Percentiles rank a stretch among this genome's conserved stretches.
Conservation (phyloP, 495 filamentous ascomycete species). For the Echria macrotheca region DNA sequence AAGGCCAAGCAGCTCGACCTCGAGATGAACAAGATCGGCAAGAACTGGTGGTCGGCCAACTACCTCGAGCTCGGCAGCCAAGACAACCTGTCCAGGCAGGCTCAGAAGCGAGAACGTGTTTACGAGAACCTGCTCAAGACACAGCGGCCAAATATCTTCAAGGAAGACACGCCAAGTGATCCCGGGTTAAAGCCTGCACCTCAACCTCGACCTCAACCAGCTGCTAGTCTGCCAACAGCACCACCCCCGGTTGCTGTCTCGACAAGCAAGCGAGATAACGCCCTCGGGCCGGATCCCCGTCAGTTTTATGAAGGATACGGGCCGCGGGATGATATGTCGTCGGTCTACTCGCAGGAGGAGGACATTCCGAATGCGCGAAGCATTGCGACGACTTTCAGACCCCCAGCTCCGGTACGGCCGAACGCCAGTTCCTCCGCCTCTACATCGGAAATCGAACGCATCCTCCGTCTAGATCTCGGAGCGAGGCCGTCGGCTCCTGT, state of each 20-base stretch:
- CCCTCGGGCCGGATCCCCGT: neutral
- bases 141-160: neutral
- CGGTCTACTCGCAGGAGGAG: neutral
- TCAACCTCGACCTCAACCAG: too few relatives aligned
- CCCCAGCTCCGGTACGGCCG: neutral
- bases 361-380: neutral
- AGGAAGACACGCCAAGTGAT: too few relatives aligned
- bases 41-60: neutral
- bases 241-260: too few relatives aligned
- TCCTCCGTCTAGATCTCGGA: neutral
- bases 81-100: neutral
- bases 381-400: neutral
- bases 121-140: too few relatives aligned
- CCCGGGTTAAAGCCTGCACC: too few relatives aligned
- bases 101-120: neutral
- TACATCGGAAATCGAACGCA: neutral
- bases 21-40: neutral
- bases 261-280: neutral
- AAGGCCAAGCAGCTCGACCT: neutral
- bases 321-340: neutral
- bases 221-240: too few relatives aligned
- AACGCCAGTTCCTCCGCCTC: neutral
- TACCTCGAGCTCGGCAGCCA: neutral
- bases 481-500: neutral
- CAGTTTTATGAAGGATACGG: neutral